Base-by-base conservation (phyloP, 495 filamentous ascomycete genomes). In the Chaetomium fimeti region DNA sequence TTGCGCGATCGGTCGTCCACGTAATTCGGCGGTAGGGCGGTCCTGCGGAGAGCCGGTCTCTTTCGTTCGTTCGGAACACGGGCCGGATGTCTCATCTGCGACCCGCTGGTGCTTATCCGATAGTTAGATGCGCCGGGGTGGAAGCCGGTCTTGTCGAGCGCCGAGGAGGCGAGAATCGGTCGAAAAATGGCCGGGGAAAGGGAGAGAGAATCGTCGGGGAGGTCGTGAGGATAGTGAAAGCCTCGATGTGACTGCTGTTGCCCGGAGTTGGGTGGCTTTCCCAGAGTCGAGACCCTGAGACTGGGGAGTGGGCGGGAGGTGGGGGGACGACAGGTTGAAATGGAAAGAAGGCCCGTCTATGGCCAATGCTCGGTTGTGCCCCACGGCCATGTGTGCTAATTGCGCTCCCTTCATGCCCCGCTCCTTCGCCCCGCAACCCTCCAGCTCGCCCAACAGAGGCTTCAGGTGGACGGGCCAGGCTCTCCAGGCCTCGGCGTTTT, bases 321-420 rank as follows among this genome's bases (percentile, higher is more conserved):
- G 64, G 64, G 48, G 64, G 51, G 38, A 40, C 48, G 29, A 49
- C 40, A 42, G 55, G 51, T 61, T 61, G 52, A 66, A 66, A 66
- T 61, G 64, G 64, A 48, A 65, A 60, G 16, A 51, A 42, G 64
- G 32, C 52, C 58, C 3, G 42, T 12, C 63, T 61, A 36, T 65
- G 57, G 63, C 47, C 49, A 60, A 38, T 53, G 62, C 62, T 38
- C 56, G 18, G 55, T 2, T 9, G 22, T 54, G 54, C 63, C 57
- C 57, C 57, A 55, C 56, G 48, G 28, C 57, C 57, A 20, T 60
- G 57, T 2, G 29, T 32, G 27, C 27, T 55, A 55, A 55, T 20
- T 55, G n/a, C 32, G 32, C 32, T 57, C 32, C 54, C n/a, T 24
- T 12, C 4, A 13, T 57, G 54, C 54, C 54, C 54, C 54, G 54